Evolutionary conservation across 2,329 filamentous ascomycete genomes (phyloP).

Genomic region (Nemania sp.): DNA sequence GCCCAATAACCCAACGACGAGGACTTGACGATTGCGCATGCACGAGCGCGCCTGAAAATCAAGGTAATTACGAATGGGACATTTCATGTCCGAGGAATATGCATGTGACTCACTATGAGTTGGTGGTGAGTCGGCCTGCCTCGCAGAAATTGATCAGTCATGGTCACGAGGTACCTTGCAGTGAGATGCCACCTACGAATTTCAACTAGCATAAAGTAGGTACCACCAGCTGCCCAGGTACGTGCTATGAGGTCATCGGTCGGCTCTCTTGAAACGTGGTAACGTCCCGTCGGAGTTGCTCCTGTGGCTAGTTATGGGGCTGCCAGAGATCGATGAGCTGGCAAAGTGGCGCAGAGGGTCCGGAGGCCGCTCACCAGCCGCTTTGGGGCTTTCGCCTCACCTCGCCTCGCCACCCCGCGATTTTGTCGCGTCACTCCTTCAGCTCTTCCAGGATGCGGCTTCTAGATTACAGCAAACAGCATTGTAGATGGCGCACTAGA

Average conservation of each 20-base stretch:
- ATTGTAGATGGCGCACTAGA: too few relatives aligned
- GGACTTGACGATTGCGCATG: conserved; percentile 8
- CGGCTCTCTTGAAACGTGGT: conserved; percentile 11
- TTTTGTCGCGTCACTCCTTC: conserved; percentile 12
- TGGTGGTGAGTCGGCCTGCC: conserved; percentile 3
- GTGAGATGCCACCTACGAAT: too few relatives aligned
- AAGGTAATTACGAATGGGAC: background rate
- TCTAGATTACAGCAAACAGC: background rate
- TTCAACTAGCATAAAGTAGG: too few relatives aligned
- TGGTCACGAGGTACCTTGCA: too few relatives aligned
- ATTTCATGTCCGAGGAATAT: background rate
- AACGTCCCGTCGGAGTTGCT: conserved; percentile 11
- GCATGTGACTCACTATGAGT: conserved; percentile 25
- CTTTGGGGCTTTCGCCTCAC: conserved; percentile 15
- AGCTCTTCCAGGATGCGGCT: conserved; percentile 25
- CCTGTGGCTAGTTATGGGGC: conserved; percentile 27
- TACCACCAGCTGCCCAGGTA: background rate
- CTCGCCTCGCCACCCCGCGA: conserved; percentile 20
- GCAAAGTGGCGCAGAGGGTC: conserved; percentile 17
- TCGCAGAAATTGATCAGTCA: background rate
- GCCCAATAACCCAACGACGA: conserved; percentile 11
- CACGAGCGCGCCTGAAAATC: conserved; percentile 7
- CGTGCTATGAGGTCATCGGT: conserved; percentile 28
- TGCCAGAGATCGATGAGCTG: background rate
- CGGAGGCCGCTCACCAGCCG: conserved; percentile 29